Evolutionary conservation across 768 basidiomycete genomes (phyloP), one percentile per base, ranked within the genome.

Genomic region (Psilocybe cubensis): DNA sequence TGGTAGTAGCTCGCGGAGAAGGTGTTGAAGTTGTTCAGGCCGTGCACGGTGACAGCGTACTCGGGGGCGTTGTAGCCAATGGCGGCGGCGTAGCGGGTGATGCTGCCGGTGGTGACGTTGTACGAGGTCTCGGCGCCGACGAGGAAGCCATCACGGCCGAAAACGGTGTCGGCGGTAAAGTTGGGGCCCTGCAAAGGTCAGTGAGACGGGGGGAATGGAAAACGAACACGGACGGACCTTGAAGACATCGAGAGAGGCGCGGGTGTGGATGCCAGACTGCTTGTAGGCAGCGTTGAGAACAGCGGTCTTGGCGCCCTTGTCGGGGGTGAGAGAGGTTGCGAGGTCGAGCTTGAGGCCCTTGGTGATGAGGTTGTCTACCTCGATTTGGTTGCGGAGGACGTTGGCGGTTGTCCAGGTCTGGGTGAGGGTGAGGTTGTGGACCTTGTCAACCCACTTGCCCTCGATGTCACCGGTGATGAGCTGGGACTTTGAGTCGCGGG

Each of bases 1-100:
- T 99, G 97, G 84, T 98, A 98, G 85, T 98, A 99, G 74, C 90
- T 92, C 58, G 96, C 97, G 52, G 90, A 82, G 82, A 95, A 98
- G 68, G 88, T 89, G 72, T 88, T 90, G 74, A 97, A 76, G 85
- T 97, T 98, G 82, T 92, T 90, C 70, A 98, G 86, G 63, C 90
- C 94, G 77, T 98, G 96, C 58, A 98, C 64, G 70, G 96, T 94
- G 73, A 98, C 85, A 59, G 95, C 90, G 74, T 96, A 96, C 72
- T 98, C 93, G 29, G 96, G 93, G 40, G 96, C 96, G 70, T 92
- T 94, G 86, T 90, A 98, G 67, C 96, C 97, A 65, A 92, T 72
- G 52, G 95, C 96, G 65, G 91, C 84, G 54, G 94, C 89, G 77
- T 97, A 99, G 68, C 91, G 89, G 71, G 89, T 90, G 72, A 98